Base-by-base conservation (phyloP, 164 flowering plant species). In the Vitis vinifera region DNA sequence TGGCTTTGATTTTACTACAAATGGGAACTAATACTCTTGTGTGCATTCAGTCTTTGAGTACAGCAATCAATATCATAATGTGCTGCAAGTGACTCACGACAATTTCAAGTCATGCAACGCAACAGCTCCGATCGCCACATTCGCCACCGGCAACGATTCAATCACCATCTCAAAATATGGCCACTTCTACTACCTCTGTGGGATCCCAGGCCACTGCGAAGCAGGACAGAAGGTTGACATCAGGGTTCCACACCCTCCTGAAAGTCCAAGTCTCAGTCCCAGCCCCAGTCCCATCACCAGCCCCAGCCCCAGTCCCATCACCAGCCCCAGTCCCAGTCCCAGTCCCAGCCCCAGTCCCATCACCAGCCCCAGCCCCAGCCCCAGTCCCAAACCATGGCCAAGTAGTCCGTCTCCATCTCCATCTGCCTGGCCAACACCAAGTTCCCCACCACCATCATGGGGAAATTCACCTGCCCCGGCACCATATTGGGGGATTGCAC, bases 211-310 rank as follows among this genome's bases (percentile, higher is more conserved):
- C 16, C 97, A 89, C 71, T 91, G 97, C 76, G 81, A 80, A 13
- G 55, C 83, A 0, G 93, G 97, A 2, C 91, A 86, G 71, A 89
- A 83, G 71, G 89, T 91, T 0, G 91, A 89, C 67, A 82, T 91
- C 63, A 71, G 55, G 63, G 77, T 68, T 17, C 8, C 23, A 2
- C 5, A 6, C 5, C 44, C 44, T 23, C 27, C 27, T 23, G 27
- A 2, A 37, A 37, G 44, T 6, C 44, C 44, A 37, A 37, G 44
- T 6, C 61, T 3, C 48, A 0, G 16, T 44, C 48, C 67, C 67
- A 8, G 19, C 59, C 58, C 68, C 72, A 2, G 23, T 9, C 15
- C 19, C 19, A 19, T 1, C 1, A 1, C 23, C 23, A 6, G 44
- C 3, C 44, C 44, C 44, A 31, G 3, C 44, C 0, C 44, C 44